Base-by-base conservation (phyloP, 2,329 filamentous ascomycete genomes). In the Hymenoscyphus salicellus region DNA sequence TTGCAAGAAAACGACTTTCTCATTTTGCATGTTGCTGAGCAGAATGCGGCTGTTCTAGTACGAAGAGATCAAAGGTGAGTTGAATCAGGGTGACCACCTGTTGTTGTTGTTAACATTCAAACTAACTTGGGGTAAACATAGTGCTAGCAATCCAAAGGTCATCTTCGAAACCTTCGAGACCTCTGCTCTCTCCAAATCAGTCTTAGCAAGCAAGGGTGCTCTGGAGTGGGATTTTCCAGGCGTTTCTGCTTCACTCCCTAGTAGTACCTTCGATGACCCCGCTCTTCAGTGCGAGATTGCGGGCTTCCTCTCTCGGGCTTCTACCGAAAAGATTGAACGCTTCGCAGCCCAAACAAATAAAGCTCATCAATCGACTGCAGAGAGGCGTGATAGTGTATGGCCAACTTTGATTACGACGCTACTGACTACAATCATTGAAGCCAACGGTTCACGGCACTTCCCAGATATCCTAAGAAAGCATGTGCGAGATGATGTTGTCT, bases 131-230 rank as follows among this genome's bases (percentile, higher is more conserved):
- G 62, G 17, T 23, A 2, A 6, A 41, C 28, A 26, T 30, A 55
- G 52, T 28, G 52, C 52, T 61, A 7, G 20, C 62, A 1, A 55
- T 69, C 1, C 10, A 7, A 23, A 32, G 69, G 67, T 82, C 69
- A 20, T 85, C 63, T 83, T 89, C 57, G 87, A 90, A 72, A 79
- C 79, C 0, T 89, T 89, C 63, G 87, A 90, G 71, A 79, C 83
- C 0, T 87, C 86, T 0, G 78, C 88, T 0, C 71, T 72, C 0
- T 83, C 83, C 0, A 78, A 84, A 55, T 75, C 80, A 16, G 83
- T 88, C 0, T 77, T 89, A 1, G 79, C 79, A 0, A 75, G 83
- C 0, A 74, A 82, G 23, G 79, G 79, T 30, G 81, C 85, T 1
- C 73, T 90, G 0, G 70, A 78, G 63, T 87, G 86, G 81, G 79